Evolutionary conservation across 73 alveolate genomes (phyloP).

Genomic region (Stentor roeselii): DNA sequence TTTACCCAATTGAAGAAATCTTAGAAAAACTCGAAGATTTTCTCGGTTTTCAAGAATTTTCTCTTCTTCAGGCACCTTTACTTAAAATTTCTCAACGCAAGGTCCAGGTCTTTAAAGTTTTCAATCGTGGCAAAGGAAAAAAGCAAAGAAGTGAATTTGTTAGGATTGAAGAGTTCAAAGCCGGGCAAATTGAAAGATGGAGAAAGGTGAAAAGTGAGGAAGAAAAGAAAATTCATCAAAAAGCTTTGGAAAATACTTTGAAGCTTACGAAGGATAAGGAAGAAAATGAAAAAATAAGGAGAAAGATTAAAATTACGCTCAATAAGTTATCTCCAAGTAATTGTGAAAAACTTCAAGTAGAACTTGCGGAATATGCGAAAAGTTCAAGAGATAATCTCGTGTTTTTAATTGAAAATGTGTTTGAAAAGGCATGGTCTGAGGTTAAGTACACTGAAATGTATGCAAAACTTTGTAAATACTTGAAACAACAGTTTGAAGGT

Average conservation of each 20-base stretch:
- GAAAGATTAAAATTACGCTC: conserved; percentile 1
- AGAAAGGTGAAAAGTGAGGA: conserved; percentile 12
- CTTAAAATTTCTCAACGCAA: not conserved
- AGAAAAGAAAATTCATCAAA: conserved; percentile 8
- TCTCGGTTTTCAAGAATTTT: no score
- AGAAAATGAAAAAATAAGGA: not conserved
- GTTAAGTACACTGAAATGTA: not conserved
- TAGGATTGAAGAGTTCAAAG: not conserved
- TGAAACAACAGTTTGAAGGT: conserved; percentile 7
- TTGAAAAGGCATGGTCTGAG: conserved; percentile 15
- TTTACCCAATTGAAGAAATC: not conserved
- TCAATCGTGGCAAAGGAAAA: not conserved
- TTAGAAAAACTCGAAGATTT: not conserved
- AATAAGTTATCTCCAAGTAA: conserved; percentile 15
- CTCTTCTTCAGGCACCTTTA: not conserved
- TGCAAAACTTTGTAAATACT: not conserved
- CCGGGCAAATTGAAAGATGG: not conserved
- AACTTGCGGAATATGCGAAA: not conserved
- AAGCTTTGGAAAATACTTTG: not conserved
- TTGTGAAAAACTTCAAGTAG: not conserved
- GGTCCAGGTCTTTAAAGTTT: not conserved
- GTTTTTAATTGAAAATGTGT: not conserved
- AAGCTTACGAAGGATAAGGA: not conserved
- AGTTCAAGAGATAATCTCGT: not conserved
- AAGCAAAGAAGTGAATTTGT: not conserved